Conservation (phyloP, 805 yeast species). For the Nakazawaea ishiwadae region DNA sequence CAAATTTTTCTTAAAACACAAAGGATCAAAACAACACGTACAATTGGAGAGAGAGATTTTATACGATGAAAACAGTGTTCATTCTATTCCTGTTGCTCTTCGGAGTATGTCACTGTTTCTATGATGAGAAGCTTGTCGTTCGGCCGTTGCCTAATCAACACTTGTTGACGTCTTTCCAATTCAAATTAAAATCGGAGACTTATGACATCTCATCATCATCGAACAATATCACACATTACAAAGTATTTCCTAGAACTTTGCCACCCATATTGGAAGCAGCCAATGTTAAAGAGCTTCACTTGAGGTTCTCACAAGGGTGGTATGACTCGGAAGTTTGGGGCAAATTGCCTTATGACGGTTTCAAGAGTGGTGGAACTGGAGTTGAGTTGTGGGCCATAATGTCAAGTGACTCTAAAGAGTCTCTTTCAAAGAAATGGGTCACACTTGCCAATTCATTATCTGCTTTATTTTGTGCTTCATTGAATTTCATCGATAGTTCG, state of each 20-base stretch:
- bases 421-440: constrained; percentile 66
- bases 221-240: constrained; percentile 39
- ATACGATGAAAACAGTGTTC: not conserved
- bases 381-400: constrained; percentile 89
- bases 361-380: constrained; percentile 84
- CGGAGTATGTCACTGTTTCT: constrained; percentile 20
- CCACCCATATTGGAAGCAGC: constrained; percentile 72
- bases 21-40: constrained; percentile 1
- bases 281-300: constrained; percentile 68
- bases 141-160: constrained; percentile 73
- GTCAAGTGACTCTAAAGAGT: constrained; percentile 51
- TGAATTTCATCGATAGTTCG: constrained; percentile 79
- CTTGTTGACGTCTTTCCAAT: constrained; percentile 66
- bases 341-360: constrained; percentile 65
- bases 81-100: not conserved
- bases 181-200: constrained; percentile 53
- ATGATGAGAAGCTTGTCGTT: constrained; percentile 56
- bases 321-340: constrained; percentile 95
- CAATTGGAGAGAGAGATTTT: not conserved
- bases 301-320: constrained; percentile 90
- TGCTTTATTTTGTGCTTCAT: constrained; percentile 92
- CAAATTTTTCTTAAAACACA: not conserved
- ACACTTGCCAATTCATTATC: constrained; percentile 70
- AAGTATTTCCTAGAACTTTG: constrained; percentile 72
- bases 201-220: constrained; percentile 18